A percentile compares a stretch with the other conserved stretches of the same genome.
Conservation (phyloP, 2,329 filamentous ascomycete genomes). For the Pseudogymnoascus sp. region DNA sequence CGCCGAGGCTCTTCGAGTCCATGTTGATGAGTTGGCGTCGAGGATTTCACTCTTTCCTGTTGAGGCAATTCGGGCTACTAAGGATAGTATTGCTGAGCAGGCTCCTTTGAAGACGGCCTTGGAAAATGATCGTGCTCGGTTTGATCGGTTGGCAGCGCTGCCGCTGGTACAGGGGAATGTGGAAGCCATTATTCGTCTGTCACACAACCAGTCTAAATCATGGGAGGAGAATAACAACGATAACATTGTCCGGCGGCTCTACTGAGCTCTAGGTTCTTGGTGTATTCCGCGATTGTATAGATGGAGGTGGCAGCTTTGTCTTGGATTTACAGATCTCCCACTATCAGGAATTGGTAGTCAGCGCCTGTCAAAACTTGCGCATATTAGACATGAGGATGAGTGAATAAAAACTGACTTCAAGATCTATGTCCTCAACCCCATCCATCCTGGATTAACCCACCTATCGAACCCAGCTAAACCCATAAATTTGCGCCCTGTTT, state of each 20-base stretch:
- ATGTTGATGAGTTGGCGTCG: background rate
- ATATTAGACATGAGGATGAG: too few relatives aligned
- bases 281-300: background rate
- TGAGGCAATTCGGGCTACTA: background rate
- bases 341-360: background rate
- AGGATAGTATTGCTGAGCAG: background rate
- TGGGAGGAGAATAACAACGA: background rate
- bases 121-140: background rate
- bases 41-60: background rate
- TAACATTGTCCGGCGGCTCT: background rate
- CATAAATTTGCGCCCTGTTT: too few relatives aligned
- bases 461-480: too few relatives aligned
- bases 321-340: background rate
- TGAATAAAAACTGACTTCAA: too few relatives aligned
- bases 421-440: too few relatives aligned
- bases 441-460: too few relatives aligned
- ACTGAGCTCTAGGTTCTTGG: background rate
- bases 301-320: background rate
- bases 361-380: too few relatives aligned
- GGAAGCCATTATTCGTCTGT: background rate
- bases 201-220: background rate
- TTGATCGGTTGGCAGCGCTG: background rate
- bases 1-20: background rate
- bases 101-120: background rate
- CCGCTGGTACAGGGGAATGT: background rate